A percentile compares a stretch with the other conserved stretches of the same genome.
Evolutionary conservation across 1,139 yeast genomes (phyloP).

Genomic region (Hemisphaericaspora lyxosophila): DNA sequence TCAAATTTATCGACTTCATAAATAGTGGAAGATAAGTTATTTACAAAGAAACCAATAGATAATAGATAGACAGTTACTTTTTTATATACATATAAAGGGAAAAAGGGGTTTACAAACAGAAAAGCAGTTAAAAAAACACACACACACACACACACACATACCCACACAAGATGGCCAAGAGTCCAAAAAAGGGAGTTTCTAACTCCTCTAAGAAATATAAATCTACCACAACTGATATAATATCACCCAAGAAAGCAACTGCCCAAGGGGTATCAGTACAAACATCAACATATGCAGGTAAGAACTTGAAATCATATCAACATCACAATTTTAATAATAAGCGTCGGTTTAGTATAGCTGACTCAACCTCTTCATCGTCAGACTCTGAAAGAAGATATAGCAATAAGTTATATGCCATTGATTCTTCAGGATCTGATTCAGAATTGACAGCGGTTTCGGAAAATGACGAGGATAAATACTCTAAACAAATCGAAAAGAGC

Average conservation of each 20-base stretch:
- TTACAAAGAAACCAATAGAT: not conserved
- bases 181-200: conserved; percentile 18
- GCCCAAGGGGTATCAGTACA: conserved; percentile 2
- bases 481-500: conserved; percentile 2
- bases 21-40: conserved; percentile 1
- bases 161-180: conserved; percentile 26
- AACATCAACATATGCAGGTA: conserved; percentile 28
- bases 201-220: conserved; percentile 3
- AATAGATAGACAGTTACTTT: not conserved
- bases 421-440: conserved; percentile 21
- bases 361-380: conserved; percentile 34
- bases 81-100: not conserved
- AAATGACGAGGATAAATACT: conserved; percentile 23
- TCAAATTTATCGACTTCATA: conserved; percentile 2
- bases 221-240: conserved; percentile 14
- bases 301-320: conserved; percentile 31
- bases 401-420: conserved; percentile 12
- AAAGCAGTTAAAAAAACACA: not conserved
- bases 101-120: not conserved
- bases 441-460: conserved; percentile 45
- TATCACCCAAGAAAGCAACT: conserved; percentile 2
- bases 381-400: conserved; percentile 19
- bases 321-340: conserved; percentile 13
- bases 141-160: not conserved
- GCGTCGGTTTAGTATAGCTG: conserved; percentile 47